Evolutionary conservation across 768 basidiomycete species (phyloP).

Genomic region (Lepiota venenata): DNA sequence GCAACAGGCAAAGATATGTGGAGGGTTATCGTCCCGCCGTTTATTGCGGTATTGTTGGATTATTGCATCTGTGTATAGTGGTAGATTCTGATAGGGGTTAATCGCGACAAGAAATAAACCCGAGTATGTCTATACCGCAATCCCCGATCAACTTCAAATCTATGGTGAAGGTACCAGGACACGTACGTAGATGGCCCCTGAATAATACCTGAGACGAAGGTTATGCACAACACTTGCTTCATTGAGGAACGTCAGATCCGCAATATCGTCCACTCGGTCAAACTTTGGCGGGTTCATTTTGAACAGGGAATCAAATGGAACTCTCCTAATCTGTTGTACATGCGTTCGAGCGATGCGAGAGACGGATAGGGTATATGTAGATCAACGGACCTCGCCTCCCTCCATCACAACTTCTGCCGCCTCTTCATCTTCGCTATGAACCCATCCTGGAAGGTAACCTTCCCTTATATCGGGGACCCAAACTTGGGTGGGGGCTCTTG

Average conservation of each 20-base stretch:
- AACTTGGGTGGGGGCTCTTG: conserved; percentile 84
- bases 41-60: conserved; percentile 89
- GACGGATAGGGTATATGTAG: conserved; percentile 6
- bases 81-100: conserved; percentile 92
- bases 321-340: conserved; percentile 31
- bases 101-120: conserved; percentile 98
- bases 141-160: conserved; percentile 5
- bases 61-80: conserved; percentile 86
- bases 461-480: conserved; percentile 94
- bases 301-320: conserved; percentile 78
- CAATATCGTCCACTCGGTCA: conserved; percentile 96
- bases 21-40: conserved; percentile 88
- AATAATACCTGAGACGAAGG: conserved; percentile 85
- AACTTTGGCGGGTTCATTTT: conserved; percentile 99
- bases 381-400: conserved; percentile 67
- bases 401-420: conserved; percentile 83
- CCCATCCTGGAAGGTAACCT: conserved; percentile 94
- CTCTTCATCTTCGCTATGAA: conserved; percentile 81
- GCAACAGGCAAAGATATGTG: conserved; percentile 98
- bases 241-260: conserved; percentile 95
- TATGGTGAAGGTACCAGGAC: conserved; percentile 21
- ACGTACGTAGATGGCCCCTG: conserved; percentile 89
- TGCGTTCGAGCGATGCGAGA: neutral
- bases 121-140: conserved; percentile 71
- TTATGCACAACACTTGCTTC: conserved; percentile 99